phyloP scores from a whole-genome alignment of 345 rosid species.

The Salix arbutifolia region DNA sequence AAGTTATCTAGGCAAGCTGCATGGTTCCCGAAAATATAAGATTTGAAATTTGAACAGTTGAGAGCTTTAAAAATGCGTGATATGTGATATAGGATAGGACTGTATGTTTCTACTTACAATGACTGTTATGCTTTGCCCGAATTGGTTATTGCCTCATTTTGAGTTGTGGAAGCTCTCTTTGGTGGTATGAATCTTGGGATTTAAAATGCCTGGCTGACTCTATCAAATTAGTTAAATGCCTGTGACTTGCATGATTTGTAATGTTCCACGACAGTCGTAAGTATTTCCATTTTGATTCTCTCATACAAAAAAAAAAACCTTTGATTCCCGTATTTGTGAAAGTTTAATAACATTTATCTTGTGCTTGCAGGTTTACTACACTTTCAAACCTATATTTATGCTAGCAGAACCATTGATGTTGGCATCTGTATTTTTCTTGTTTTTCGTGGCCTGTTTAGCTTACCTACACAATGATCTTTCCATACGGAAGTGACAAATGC shows the following conservation, averaged over 20 bases:
- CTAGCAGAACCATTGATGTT: slow-evolving; percentile 95
- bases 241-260: neutral
- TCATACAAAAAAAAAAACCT: neutral
- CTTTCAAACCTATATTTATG: slow-evolving; percentile 92
- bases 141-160: neutral
- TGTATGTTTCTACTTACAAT: neutral
- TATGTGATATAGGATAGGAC: neutral
- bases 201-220: neutral
- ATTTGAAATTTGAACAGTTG: neutral
- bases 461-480: slow-evolving; percentile 82
- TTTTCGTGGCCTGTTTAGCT: slow-evolving; percentile 68
- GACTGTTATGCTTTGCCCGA: neutral
- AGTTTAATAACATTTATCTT: neutral
- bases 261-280: neutral
- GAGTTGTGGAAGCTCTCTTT: neutral
- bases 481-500: slow-evolving; percentile 41
- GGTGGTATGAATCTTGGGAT: neutral
- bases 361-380: slow-evolving; percentile 72
- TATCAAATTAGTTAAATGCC: neutral
- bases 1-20: neutral
- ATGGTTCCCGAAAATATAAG: neutral
- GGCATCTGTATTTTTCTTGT: slow-evolving; percentile 67
- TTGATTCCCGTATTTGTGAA: neutral
- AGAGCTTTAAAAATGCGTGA: neutral
- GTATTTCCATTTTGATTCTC: neutral